phyloP scores from a whole-genome alignment of 1,284 basidiomycete genomes.

The Austroboletus rostrupii region DNA sequence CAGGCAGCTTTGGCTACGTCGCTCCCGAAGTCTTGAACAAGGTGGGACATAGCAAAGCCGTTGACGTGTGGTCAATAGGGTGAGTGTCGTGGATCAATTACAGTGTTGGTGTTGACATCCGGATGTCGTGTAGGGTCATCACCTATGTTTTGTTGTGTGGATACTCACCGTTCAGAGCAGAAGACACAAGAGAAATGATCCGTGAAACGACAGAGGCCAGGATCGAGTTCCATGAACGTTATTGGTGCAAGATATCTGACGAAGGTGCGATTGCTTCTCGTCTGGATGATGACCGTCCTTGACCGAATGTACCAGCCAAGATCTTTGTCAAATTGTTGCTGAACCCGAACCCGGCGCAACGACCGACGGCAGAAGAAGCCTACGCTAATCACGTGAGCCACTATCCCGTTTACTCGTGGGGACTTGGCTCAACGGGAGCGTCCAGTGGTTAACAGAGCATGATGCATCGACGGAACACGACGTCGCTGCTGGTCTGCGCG shows the following conservation, averaged over 20 bases:
- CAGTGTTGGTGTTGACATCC: background rate
- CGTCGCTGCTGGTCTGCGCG: constrained; percentile 63
- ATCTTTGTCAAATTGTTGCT: constrained; percentile 78
- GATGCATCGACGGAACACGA: constrained; percentile 65
- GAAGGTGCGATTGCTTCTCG: constrained; percentile 45
- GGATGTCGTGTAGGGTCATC: constrained; percentile 62
- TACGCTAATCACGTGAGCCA: constrained; percentile 44
- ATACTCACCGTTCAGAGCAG: constrained; percentile 89
- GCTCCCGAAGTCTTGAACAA: constrained; percentile 89
- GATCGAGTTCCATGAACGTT: constrained; percentile 88
- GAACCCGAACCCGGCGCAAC: constrained; percentile 65
- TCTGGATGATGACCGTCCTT: background rate
- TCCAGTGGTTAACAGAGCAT: constrained; percentile 67
- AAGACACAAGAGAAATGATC: constrained; percentile 73
- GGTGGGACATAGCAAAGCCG: constrained; percentile 84
- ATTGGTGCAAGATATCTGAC: constrained; percentile 86
- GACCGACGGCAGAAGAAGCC: constrained; percentile 76
- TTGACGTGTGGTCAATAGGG: constrained; percentile 94
- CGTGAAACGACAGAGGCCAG: constrained; percentile 81
- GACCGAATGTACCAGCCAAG: constrained; percentile 58
- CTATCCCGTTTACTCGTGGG: constrained; percentile 1
- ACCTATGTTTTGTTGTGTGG: constrained; percentile 91
- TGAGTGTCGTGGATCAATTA: constrained; percentile 33
- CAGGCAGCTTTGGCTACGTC: constrained; percentile 92
- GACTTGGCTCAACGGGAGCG: background rate